phyloP scores from a whole-genome alignment of 2,329 filamentous ascomycete genomes.

The Leptographium procerum region DNA sequence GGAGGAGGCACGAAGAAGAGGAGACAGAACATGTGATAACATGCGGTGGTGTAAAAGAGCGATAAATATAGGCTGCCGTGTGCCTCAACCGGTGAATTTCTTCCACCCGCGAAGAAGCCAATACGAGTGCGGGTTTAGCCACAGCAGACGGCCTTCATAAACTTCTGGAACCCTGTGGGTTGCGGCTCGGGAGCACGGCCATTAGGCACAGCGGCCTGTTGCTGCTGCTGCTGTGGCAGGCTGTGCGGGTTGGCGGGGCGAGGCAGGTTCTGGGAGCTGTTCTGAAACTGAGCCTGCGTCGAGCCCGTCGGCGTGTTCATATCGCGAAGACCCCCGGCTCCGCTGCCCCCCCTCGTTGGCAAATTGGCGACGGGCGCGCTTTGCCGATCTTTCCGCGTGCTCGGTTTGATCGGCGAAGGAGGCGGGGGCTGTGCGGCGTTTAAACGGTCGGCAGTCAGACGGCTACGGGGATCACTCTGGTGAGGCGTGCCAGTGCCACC shows the following conservation, averaged over 20 bases:
- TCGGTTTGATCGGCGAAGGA: slow-evolving; percentile 74
- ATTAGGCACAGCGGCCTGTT: slow-evolving; percentile 31
- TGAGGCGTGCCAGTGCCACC: slow-evolving; percentile 54
- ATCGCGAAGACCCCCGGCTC: slow-evolving; percentile 61
- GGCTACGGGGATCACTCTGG: slow-evolving; percentile 41
- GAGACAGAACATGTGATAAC: slow-evolving; percentile 1
- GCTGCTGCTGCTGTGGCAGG: slow-evolving; percentile 8
- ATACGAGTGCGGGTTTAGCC: slow-evolving; percentile 38
- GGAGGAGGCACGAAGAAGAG: background rate
- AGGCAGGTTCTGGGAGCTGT: slow-evolving; percentile 79
- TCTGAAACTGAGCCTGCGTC: slow-evolving; percentile 93
- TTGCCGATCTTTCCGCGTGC: slow-evolving; percentile 62
- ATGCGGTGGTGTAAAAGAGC: background rate
- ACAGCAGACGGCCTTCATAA: slow-evolving; percentile 89
- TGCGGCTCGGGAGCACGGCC: slow-evolving; percentile 56
- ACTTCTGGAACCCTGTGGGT: slow-evolving; percentile 76
- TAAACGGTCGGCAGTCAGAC: slow-evolving; percentile 76
- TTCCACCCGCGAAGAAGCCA: background rate
- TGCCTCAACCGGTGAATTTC: background rate
- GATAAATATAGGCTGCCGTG: background rate
- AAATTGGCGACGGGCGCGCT: slow-evolving; percentile 63
- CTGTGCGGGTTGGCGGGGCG: slow-evolving; percentile 48
- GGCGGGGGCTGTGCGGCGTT: slow-evolving; percentile 86
- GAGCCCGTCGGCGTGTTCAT: slow-evolving; percentile 77
- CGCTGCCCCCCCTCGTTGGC: slow-evolving; percentile 69